phyloP scores from a whole-genome alignment of 192 early-diverging fungal genomes.

The Coemansia reversa region DNA sequence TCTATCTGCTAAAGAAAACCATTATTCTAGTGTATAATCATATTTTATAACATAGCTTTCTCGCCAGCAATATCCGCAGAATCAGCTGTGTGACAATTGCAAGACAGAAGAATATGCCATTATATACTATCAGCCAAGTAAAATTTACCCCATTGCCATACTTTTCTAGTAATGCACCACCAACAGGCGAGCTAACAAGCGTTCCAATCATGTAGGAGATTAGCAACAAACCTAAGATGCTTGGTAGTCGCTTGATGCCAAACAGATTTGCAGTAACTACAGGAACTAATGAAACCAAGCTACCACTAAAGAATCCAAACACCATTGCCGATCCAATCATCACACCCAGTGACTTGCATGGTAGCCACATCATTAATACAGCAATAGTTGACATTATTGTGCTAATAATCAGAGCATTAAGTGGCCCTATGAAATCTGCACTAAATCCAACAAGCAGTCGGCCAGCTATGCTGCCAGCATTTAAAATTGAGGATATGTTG shows the following conservation, averaged over 20 bases:
- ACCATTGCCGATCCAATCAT: slow-evolving; percentile 27
- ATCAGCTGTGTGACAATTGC: slow-evolving; percentile 10
- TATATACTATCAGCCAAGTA: slow-evolving; percentile 25
- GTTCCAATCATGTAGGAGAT: slow-evolving; percentile 28
- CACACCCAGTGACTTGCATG: slow-evolving; percentile 21
- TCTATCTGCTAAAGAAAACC: no score
- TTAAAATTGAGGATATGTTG: slow-evolving; percentile 39
- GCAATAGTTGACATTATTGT: slow-evolving; percentile 22
- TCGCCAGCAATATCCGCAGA: slow-evolving; percentile 16
- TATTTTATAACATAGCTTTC: not conserved
- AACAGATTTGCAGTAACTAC: slow-evolving; percentile 38
- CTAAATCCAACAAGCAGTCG: slow-evolving; percentile 30
- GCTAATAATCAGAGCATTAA: slow-evolving; percentile 26
- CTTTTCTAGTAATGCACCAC: slow-evolving; percentile 30
- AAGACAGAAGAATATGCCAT: slow-evolving; percentile 19
- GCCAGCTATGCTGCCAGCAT: slow-evolving; percentile 28
- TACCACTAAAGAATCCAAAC: slow-evolving; percentile 40
- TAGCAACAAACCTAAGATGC: slow-evolving; percentile 38
- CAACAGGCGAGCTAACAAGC: slow-evolving; percentile 33
- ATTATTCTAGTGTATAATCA: not conserved
- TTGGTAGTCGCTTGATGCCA: slow-evolving; percentile 34
- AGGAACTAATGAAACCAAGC: slow-evolving; percentile 34
- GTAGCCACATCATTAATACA: slow-evolving; percentile 40
- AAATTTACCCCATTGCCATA: slow-evolving; percentile 28
- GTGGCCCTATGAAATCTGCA: slow-evolving; percentile 25